These are phyloP conservation scores for Pythium grandisporangium DNA, from an alignment of 352 stramenopile species.

Conservation along the genomic window DNA sequence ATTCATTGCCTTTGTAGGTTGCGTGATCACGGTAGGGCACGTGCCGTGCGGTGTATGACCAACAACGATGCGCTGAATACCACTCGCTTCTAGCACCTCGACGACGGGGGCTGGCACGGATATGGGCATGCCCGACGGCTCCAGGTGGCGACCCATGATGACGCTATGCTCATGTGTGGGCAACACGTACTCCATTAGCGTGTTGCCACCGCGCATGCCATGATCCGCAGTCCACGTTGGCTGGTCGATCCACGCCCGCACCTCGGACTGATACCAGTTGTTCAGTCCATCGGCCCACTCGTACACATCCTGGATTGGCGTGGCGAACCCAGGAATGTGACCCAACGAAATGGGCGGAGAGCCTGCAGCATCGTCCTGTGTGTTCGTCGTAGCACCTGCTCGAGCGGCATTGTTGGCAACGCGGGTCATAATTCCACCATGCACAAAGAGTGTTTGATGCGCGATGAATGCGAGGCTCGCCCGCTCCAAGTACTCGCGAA, in stretches of 20 bases:
- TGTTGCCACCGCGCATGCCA: constrained; percentile 41
- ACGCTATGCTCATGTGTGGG: constrained; percentile 50
- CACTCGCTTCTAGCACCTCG: constrained; percentile 45
- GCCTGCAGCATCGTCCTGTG: constrained; percentile 17
- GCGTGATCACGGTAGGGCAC: constrained; percentile 81
- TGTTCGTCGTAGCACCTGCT: constrained; percentile 5
- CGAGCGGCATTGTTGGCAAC: no score
- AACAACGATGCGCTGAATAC: constrained; percentile 83
- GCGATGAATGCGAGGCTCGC: constrained; percentile 71
- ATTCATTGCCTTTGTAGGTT: no score
- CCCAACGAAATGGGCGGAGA: constrained; percentile 52
- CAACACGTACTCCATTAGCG: constrained; percentile 66
- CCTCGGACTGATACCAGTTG: constrained; percentile 60
- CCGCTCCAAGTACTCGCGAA: constrained; percentile 81
- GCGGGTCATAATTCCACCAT: constrained; percentile 80
- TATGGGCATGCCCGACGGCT: constrained; percentile 71
- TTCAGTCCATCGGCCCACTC: constrained; percentile 77
- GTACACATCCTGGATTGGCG: constrained; percentile 15
- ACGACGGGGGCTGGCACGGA: constrained; percentile 30
- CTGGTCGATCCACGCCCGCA: constrained; percentile 71
- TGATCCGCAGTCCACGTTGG: constrained; percentile 66
- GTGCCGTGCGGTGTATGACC: constrained; percentile 90
- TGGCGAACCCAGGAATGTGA: constrained; percentile 48
- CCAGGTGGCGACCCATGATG: constrained; percentile 62
- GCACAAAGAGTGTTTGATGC: constrained; percentile 89